A percentile compares a stretch with the other conserved stretches of the same genome.
phyloP scores from a whole-genome alignment of 768 basidiomycete species.

The Crucibulum laeve region DNA sequence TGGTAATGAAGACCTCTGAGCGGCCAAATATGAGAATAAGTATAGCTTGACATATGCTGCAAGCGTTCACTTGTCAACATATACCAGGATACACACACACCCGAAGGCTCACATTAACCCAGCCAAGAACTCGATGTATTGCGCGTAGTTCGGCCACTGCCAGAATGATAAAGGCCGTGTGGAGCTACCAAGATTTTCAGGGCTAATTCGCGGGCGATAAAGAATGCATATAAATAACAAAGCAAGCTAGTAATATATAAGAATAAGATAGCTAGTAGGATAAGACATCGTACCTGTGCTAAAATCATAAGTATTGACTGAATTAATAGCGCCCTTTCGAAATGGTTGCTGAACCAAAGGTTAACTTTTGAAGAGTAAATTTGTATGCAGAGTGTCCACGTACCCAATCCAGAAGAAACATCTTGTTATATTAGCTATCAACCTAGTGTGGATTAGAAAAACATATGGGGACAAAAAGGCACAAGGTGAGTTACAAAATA shows the following conservation, averaged over 20 bases:
- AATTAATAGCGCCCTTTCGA: slow-evolving; percentile 72
- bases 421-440: slow-evolving; percentile 80
- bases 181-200: slow-evolving; percentile 57
- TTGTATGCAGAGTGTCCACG: slow-evolving; percentile 4
- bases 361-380: slow-evolving; percentile 4
- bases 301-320: slow-evolving; percentile 85
- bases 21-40: slow-evolving; percentile 71
- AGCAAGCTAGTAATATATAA: slow-evolving; percentile 47
- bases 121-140: slow-evolving; percentile 81
- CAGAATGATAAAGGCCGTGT: slow-evolving; percentile 72
- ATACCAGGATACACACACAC: neutral
- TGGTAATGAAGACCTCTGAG: slow-evolving; percentile 51
- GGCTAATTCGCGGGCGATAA: slow-evolving; percentile 57
- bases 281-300: slow-evolving; percentile 54
- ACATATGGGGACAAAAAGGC: neutral
- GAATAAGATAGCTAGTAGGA: slow-evolving; percentile 7
- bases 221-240: slow-evolving; percentile 78
- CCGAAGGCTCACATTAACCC: slow-evolving; percentile 61
- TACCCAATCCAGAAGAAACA: slow-evolving; percentile 90
- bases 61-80: neutral
- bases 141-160: slow-evolving; percentile 78
- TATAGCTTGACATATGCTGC: slow-evolving; percentile 64
- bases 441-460: slow-evolving; percentile 28
- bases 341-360: slow-evolving; percentile 42
- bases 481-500: slow-evolving; percentile 55